These are phyloP conservation scores for Phylloporus arenicola DNA, from an alignment of 768 basidiomycete species.

Conservation along the genomic window DNA sequence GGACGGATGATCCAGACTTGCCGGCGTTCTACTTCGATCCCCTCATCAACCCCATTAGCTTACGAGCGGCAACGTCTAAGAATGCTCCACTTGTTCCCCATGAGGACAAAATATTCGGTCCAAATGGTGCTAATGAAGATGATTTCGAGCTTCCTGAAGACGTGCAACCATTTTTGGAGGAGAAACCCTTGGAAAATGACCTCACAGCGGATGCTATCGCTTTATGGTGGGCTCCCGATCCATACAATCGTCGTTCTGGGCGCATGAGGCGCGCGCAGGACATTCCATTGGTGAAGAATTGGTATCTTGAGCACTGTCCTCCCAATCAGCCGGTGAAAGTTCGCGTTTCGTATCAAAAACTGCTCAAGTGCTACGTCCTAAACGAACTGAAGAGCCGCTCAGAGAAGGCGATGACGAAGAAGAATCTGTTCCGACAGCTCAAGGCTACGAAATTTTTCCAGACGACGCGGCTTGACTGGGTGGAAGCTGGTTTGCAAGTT, in stretches of 20 bases:
- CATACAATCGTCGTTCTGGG: slow-evolving; percentile 89
- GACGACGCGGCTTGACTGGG: slow-evolving; percentile 96
- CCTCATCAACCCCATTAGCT: slow-evolving; percentile 94
- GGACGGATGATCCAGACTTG: slow-evolving; percentile 98
- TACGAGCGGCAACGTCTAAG: slow-evolving; percentile 81
- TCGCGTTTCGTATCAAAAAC: slow-evolving; percentile 97
- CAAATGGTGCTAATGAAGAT: slow-evolving; percentile 79
- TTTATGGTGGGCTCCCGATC: slow-evolving; percentile 97
- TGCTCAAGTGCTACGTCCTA: slow-evolving; percentile 91
- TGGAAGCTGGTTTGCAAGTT: slow-evolving; percentile 97
- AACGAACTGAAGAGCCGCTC: slow-evolving; percentile 86
- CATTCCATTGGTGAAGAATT: slow-evolving; percentile 92
- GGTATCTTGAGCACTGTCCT: slow-evolving; percentile 98
- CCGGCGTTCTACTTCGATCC: slow-evolving; percentile 99
- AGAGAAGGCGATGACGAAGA: slow-evolving; percentile 97
- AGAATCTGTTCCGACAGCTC: slow-evolving; percentile 90
- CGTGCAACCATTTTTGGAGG: slow-evolving; percentile 73
- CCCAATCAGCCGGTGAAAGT: slow-evolving; percentile 96
- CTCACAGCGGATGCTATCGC: slow-evolving; percentile 95
- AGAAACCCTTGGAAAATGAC: slow-evolving; percentile 79
- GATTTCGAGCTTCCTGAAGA: slow-evolving; percentile 80
- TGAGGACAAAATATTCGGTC: slow-evolving; percentile 90
- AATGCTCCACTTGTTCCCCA: slow-evolving; percentile 79
- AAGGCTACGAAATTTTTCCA: slow-evolving; percentile 99
- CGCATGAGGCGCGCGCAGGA: slow-evolving; percentile 93